Conservation (phyloP, 371 early-diverging fungal genomes). For the Choanephora cucurbitarum region DNA sequence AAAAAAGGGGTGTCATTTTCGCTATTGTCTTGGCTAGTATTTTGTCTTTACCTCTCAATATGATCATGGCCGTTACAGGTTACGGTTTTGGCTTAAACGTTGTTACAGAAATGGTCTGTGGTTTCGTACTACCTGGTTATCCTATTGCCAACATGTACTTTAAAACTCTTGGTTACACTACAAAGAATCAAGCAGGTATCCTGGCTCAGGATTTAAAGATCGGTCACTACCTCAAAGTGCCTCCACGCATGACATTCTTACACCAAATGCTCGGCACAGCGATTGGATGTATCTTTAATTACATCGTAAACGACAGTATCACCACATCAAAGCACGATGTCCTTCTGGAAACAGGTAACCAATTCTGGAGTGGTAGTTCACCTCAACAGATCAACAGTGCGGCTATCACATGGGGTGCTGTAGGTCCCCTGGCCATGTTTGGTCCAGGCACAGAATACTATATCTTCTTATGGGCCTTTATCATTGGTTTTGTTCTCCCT, state of each 20-base stretch:
- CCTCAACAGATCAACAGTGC: conserved; percentile 54
- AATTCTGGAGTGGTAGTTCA: conserved; percentile 56
- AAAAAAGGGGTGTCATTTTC: conserved; percentile 57
- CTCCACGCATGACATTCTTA: conserved; percentile 62
- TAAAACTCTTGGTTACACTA: conserved; percentile 56
- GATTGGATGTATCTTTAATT: conserved; percentile 58
- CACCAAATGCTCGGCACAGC: conserved; percentile 67
- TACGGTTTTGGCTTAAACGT: conserved; percentile 55
- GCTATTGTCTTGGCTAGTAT: conserved; percentile 58
- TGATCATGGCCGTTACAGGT: conserved; percentile 44
- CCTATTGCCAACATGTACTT: conserved; percentile 65
- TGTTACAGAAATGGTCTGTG: conserved; percentile 65
- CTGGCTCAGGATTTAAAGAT: conserved; percentile 66
- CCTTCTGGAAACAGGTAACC: conserved; percentile 44
- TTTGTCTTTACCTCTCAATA: conserved; percentile 38
- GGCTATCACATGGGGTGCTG: conserved; percentile 73
- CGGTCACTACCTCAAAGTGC: conserved; percentile 78
- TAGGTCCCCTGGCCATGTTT: conserved; percentile 76
- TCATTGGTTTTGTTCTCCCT: conserved; percentile 35
- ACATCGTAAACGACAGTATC: conserved; percentile 44
- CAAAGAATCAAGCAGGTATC: conserved; percentile 55
- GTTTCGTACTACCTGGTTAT: conserved; percentile 42
- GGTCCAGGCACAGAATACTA: conserved; percentile 65
- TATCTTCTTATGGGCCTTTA: conserved; percentile 52
- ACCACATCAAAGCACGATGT: conserved; percentile 32